Percentiles rank a stretch among this genome's conserved stretches.
Evolutionary conservation across 257 asterid genomes (phyloP).

Genomic region (Penstemon newberryi): DNA sequence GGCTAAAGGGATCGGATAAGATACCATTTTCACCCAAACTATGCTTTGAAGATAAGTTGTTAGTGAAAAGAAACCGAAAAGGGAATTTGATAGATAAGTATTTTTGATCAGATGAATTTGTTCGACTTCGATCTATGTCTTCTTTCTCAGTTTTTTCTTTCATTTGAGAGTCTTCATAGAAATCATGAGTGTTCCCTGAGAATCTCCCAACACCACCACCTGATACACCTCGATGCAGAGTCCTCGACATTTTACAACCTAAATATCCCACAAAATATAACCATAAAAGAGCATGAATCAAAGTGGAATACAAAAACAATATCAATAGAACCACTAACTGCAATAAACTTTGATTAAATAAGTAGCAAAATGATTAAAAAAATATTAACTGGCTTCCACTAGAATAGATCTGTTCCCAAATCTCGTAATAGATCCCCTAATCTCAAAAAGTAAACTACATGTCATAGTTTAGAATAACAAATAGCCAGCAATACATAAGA

Average conservation of each 20-base stretch:
- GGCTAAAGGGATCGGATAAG: conserved; percentile 63
- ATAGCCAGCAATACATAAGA: conserved; percentile 10
- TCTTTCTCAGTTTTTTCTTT: conserved; percentile 83
- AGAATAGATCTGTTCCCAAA: conserved; percentile 32
- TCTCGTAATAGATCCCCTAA: conserved; percentile 31
- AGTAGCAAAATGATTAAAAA: conserved; percentile 18
- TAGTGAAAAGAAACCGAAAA: conserved; percentile 53
- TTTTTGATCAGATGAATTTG: conserved; percentile 44
- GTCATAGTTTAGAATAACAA: conserved; percentile 15
- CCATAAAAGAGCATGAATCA: conserved; percentile 22
- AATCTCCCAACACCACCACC: conserved; percentile 62
- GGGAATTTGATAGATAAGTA: conserved; percentile 51
- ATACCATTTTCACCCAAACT: conserved; percentile 62
- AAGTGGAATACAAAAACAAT: conserved; percentile 15
- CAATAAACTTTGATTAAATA: conserved; percentile 3
- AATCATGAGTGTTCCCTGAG: conserved; percentile 54
- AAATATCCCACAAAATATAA: conserved; percentile 35
- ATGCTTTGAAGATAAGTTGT: conserved; percentile 59
- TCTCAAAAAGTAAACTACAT: conserved; percentile 11
- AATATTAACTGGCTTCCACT: conserved; percentile 6
- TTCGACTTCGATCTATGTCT: conserved; percentile 49
- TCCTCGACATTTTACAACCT: conserved; percentile 78
- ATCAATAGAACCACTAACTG: conserved; percentile 4
- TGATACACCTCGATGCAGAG: conserved; percentile 84
- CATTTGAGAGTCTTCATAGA: conserved; percentile 77